These are phyloP conservation scores for Boletus hoseneyae DNA, from an alignment of 1,284 basidiomycete species.

Conservation along the genomic window DNA sequence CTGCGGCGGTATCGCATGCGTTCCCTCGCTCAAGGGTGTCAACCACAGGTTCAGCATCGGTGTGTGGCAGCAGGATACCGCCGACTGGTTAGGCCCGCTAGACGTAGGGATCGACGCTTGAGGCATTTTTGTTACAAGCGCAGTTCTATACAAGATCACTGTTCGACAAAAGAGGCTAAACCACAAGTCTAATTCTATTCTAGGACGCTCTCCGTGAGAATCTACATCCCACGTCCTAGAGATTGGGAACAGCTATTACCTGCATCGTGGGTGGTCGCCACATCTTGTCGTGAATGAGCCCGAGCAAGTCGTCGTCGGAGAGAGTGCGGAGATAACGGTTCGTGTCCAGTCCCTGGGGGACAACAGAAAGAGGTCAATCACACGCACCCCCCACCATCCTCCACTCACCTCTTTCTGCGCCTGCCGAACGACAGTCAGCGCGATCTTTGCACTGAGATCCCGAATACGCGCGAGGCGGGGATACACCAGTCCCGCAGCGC, in stretches of 20 bases:
- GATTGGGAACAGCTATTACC: constrained; percentile 9
- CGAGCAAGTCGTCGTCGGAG: constrained; percentile 45
- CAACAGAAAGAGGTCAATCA: not conserved
- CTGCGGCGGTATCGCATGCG: constrained; percentile 64
- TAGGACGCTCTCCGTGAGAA: constrained; percentile 1
- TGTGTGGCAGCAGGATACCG: constrained; percentile 46
- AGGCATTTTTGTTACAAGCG: not conserved
- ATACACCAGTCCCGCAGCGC: constrained; percentile 52
- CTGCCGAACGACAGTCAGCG: constrained; percentile 56
- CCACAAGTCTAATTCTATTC: constrained; percentile 1
- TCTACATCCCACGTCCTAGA: constrained; percentile 15
- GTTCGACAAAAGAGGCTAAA: no score
- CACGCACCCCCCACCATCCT: not conserved
- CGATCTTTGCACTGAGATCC: constrained; percentile 63
- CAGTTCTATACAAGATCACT: not conserved
- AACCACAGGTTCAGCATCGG: constrained; percentile 81
- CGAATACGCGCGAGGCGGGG: constrained; percentile 65
- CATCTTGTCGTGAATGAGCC: constrained; percentile 53
- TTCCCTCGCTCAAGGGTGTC: constrained; percentile 73
- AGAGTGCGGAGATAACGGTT: constrained; percentile 46
- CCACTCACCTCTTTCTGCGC: constrained; percentile 59
- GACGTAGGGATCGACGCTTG: constrained; percentile 19
- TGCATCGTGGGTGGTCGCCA: constrained; percentile 44
- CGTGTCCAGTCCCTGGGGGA: constrained; percentile 43
- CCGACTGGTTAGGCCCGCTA: constrained; percentile 10